Evolutionary conservation across 2,329 filamentous ascomycete genomes (phyloP).

Genomic region (Atkinsonella texensis): DNA sequence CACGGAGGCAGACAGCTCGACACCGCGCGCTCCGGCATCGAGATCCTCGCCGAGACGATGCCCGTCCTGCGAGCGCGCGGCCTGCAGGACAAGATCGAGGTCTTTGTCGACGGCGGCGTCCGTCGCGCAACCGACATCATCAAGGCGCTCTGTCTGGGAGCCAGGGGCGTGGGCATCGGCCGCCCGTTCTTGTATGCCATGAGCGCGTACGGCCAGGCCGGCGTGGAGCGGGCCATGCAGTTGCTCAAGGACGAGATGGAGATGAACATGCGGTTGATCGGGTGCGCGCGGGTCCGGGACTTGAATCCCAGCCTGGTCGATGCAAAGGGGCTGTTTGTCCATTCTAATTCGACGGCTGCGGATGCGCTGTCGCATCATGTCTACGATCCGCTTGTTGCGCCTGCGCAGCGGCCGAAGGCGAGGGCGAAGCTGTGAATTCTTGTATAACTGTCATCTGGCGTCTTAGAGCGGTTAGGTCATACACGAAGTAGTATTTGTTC

Average conservation of each 20-base stretch:
- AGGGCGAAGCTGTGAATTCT: constrained; percentile 37
- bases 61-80: constrained; percentile 66
- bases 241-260: constrained; percentile 92
- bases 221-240: constrained; percentile 87
- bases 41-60: constrained; percentile 89
- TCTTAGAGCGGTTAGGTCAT: background rate
- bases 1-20: constrained; percentile 93
- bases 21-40: constrained; percentile 76
- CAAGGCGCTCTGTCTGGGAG: constrained; percentile 88
- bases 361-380: constrained; percentile 36
- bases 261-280: constrained; percentile 97
- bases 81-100: constrained; percentile 65
- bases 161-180: constrained; percentile 85
- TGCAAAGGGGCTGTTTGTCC: constrained; percentile 50
- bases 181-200: constrained; percentile 94
- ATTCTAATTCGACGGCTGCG: constrained; percentile 34
- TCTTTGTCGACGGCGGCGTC: constrained; percentile 85
- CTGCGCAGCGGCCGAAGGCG: constrained; percentile 37
- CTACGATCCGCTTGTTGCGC: constrained; percentile 42
- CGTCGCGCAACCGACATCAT: constrained; percentile 87
- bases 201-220: constrained; percentile 76
- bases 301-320: constrained; percentile 75
- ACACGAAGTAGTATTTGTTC: background rate
- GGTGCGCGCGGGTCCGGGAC: constrained; percentile 61
- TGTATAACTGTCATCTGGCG: background rate